phyloP scores from a whole-genome alignment of 2,329 filamentous ascomycete genomes.

The Didymella pinodella region DNA sequence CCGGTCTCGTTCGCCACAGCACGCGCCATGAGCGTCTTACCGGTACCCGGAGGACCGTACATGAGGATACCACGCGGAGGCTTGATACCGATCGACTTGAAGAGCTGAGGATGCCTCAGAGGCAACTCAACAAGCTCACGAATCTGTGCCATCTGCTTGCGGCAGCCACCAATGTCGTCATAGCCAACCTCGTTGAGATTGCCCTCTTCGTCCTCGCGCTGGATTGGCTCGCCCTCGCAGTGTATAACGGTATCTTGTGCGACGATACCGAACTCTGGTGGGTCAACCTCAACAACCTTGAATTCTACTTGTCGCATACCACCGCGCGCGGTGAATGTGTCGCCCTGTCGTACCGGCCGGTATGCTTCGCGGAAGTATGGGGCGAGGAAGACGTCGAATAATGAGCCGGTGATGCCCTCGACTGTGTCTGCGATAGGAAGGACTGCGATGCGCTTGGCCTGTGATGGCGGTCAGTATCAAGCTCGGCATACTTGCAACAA shows the following conservation, averaged over 20 bases:
- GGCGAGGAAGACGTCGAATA: constrained; percentile 98
- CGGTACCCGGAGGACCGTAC: constrained; percentile 92
- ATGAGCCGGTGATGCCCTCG: constrained; percentile 94
- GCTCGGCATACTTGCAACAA: not conserved
- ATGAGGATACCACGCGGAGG: constrained; percentile 97
- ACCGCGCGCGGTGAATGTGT: constrained; percentile 95
- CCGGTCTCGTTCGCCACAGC: constrained; percentile 99
- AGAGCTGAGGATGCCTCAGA: constrained; percentile 94
- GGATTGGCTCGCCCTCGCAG: constrained; percentile 95
- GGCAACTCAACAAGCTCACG: constrained; percentile 98
- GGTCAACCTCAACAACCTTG: constrained; percentile 98
- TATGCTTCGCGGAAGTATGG: constrained; percentile 99
- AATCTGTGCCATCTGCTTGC: constrained; percentile 99
- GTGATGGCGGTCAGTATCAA: constrained; percentile 31
- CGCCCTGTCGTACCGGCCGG: constrained; percentile 94
- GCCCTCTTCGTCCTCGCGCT: constrained; percentile 98
- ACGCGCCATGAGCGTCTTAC: constrained; percentile 99
- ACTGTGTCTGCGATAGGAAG: constrained; percentile 98
- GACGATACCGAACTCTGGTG: constrained; percentile 97
- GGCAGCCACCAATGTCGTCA: constrained; percentile 98
- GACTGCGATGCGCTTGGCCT: constrained; percentile 99
- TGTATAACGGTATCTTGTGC: constrained; percentile 99
- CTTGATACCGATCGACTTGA: constrained; percentile 99
- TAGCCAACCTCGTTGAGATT: constrained; percentile 99
- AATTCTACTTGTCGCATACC: constrained; percentile 99